Percentiles rank a stretch among this genome's conserved stretches.
Conservation (phyloP, 805 yeast species). For the Candida rishiriensis region DNA sequence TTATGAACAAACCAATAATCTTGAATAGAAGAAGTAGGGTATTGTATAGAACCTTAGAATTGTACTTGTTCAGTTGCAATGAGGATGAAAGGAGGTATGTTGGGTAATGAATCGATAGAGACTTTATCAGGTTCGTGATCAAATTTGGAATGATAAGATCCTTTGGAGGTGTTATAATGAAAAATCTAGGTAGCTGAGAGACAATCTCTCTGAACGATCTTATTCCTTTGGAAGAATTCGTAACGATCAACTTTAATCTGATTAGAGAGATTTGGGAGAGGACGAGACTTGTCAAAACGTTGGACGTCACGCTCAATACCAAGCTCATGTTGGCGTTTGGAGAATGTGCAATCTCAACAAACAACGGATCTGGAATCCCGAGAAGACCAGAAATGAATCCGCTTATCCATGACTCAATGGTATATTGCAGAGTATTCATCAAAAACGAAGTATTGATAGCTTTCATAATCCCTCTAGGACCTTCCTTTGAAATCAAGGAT, state of each 20-base stretch:
- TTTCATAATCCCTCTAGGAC: conserved; percentile 65
- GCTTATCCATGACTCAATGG: conserved; percentile 87
- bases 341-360: conserved; percentile 76
- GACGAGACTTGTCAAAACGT: conserved; percentile 65
- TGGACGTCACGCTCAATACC: conserved; percentile 62
- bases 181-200: conserved; percentile 39
- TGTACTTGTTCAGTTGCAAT: conserved; percentile 63
- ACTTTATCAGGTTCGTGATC: conserved; percentile 24
- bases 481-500: conserved; percentile 63
- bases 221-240: conserved; percentile 38
- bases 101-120: conserved; percentile 27
- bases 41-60: conserved; percentile 57
- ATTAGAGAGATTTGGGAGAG: conserved; percentile 81
- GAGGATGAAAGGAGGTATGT: conserved; percentile 57
- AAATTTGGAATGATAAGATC: conserved; percentile 64
- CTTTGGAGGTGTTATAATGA: conserved; percentile 47
- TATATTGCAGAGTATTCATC: conserved; percentile 65
- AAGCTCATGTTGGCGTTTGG: conserved; percentile 71
- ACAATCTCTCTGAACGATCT: conserved; percentile 73
- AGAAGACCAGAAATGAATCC: conserved; percentile 80
- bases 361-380: conserved; percentile 83
- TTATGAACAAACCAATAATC: conserved; percentile 63
- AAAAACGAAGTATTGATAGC: conserved; percentile 79
- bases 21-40: conserved; percentile 56
- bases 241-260: conserved; percentile 68